Base-by-base conservation (phyloP, 805 yeast species). In the Metschnikowia borealis region DNA sequence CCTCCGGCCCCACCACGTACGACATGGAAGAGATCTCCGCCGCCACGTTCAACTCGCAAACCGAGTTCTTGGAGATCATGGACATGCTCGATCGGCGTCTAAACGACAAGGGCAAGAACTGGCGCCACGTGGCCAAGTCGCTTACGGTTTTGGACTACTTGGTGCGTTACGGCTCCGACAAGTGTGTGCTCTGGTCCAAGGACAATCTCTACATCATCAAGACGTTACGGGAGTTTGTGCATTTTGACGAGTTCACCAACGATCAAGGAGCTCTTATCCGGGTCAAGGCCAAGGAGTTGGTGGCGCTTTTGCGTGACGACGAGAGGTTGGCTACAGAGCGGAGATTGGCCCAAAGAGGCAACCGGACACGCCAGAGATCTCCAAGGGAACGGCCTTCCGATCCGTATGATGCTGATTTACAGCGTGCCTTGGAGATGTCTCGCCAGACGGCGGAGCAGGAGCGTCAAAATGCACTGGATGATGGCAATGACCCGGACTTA, bases 61-160 rank as follows among this genome's bases (percentile, higher is more conserved):
- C 85, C 6, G 95, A 89, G 60, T 83, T 90, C 60, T 77, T 89
- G 62, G 96, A 90, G 63, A 82, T 90, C 43, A 87, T 92, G 95
- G 97, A 92, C 63, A 89, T 92, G 85, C 70, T 92, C 41, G 97
- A 92, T 70, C 82, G 89, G 57, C 80, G 99, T 55, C 73, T 92
- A 56, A 92, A 92, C 63, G 98, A 92, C 65, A 91, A 91, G 73
- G 98, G 98, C 54, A 91, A 90, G 67, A 87, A 92, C 70, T 92
- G 97, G 97, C 80, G 96, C 57, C 99, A 92, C 66, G 91, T 92
- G 45, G 91, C 95, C 55, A 94, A 92, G 68, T 84, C 96, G 1
- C 75, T 92, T 54, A 86, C 96, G 1, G 84, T 92, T n/a, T 76
- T 92, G 58, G 97, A 91, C 62, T 92, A 84, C 68, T 74, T 91